Conservation (phyloP, 1,284 basidiomycete genomes). For the Taiwanofungus camphoratus region DNA sequence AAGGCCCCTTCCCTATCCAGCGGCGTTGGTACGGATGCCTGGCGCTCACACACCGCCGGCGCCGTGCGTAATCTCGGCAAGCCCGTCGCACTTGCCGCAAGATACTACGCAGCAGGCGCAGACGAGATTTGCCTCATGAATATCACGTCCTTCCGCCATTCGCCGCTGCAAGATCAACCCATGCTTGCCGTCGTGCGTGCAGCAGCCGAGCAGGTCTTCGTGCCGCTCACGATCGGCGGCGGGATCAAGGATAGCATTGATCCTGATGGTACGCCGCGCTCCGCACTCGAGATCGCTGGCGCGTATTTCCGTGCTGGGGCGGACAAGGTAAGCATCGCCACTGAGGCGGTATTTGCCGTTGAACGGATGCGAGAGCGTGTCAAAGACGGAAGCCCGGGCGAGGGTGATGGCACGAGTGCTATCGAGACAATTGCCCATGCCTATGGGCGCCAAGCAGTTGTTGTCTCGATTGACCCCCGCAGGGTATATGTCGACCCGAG, state of each 20-base stretch:
- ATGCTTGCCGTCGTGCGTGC: constrained; percentile 95
- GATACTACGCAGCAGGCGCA: constrained; percentile 87
- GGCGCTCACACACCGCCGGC: constrained; percentile 53
- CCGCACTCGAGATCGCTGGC: constrained; percentile 92
- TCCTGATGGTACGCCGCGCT: constrained; percentile 85
- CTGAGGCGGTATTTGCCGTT: constrained; percentile 92
- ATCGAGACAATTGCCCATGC: constrained; percentile 90
- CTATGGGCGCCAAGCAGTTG: constrained; percentile 97
- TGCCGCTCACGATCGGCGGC: constrained; percentile 98
- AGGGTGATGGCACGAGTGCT: constrained; percentile 70
- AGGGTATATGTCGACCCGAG: constrained; percentile 76
- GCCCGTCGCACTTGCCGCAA: constrained; percentile 86
- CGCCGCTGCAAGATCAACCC: constrained; percentile 92
- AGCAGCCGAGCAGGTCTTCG: constrained; percentile 88
- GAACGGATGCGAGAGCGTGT: constrained; percentile 68
- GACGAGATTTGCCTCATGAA: constrained; percentile 98
- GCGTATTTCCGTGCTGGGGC: constrained; percentile 97
- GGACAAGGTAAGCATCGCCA: constrained; percentile 97
- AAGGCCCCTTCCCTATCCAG: constrained; percentile 38
- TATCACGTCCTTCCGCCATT: constrained; percentile 98
- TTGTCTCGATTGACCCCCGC: constrained; percentile 95
- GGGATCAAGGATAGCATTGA: constrained; percentile 97
- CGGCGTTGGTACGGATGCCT: constrained; percentile 29
- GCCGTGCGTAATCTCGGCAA: constrained; percentile 97
- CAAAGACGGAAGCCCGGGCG: constrained; percentile 23